Conservation (phyloP, 352 stramenopile genomes). For the Globisporangium cederbergense region DNA sequence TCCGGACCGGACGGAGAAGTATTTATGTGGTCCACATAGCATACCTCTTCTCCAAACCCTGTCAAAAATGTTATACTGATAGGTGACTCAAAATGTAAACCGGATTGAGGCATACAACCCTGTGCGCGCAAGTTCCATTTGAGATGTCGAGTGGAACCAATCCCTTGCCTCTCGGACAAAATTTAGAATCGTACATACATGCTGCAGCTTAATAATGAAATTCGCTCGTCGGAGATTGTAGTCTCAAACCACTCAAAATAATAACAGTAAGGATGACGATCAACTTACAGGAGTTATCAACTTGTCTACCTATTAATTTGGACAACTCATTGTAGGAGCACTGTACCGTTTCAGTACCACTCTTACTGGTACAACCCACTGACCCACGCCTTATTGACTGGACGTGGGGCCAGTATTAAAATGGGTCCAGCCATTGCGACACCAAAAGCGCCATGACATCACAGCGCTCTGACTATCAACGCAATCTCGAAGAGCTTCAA, state of each 20-base stretch:
- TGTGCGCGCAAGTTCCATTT: background rate
- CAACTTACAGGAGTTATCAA: no score
- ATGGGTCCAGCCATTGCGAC: background rate
- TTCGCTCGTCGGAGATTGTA: no score
- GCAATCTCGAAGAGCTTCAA: constrained; percentile 3
- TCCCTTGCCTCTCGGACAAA: background rate
- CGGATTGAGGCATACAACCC: background rate
- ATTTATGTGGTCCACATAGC: background rate
- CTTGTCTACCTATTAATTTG: no score
- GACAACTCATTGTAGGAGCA: background rate
- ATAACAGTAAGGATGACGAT: no score
- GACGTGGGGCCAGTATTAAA: background rate
- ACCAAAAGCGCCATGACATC: constrained; percentile 13
- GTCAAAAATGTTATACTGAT: background rate
- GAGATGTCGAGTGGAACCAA: background rate
- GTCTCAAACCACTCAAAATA: no score
- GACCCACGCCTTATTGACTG: background rate
- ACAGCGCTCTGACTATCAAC: constrained; percentile 1
- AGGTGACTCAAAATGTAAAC: background rate
- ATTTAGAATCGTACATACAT: no score
- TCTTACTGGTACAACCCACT: background rate
- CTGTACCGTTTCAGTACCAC: background rate
- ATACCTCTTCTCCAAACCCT: no score
- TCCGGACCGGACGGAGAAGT: background rate
- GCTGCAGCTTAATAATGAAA: no score